Base-by-base conservation (phyloP, 2,329 filamentous ascomycete species). In the Pochonia chlamydosporia region DNA sequence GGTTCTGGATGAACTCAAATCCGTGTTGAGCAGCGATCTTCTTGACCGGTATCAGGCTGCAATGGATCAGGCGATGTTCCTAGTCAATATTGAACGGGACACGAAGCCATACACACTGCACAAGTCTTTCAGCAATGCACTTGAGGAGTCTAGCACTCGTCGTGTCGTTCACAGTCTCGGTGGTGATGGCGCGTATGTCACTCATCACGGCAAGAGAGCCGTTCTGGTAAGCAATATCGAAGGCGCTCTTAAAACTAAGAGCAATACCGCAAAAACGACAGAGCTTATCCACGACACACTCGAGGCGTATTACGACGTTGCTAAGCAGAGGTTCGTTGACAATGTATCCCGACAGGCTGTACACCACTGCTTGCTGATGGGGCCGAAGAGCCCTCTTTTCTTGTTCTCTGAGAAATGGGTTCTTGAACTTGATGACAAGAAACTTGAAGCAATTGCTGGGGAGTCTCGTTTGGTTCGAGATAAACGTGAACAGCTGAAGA, bases 321-420 rank as follows among this genome's bases (percentile, higher is more conserved):
- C 81, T 0, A 69, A 68, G 11, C 77, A 78, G 55, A 74, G 81
- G 0, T 85, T 88, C 48, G 72, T 84, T 2, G 84, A 88, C 53
- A 74, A 69, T 3, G 61, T 89, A 2, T 81, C 71, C 55, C 73
- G 75, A 50, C 82, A 86, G 52, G 78, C 44, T 3, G 16, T 49
- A 11, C 25, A 44, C n/a, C 20, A 49, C 21, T 49, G 40, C 26
- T 23, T 49, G 18, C 16, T 49, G 26, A 43, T 25, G 11, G 48
- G 48, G 3, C 43, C 43, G 1, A 30, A 7, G 40, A 49, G 40
- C 23, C 48, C 48, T 2, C 40, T 49, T 10, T 11, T 18, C 9
- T 25, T 49, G 1, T 49, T 49, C 4, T 40, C 40, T 1, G 40
- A 46, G 40, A 33, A 44, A 31, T 49, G 43, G 44, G 48, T 49